phyloP scores from a whole-genome alignment of 2,329 filamentous ascomycete species.

The Fusarium kyushuense region DNA sequence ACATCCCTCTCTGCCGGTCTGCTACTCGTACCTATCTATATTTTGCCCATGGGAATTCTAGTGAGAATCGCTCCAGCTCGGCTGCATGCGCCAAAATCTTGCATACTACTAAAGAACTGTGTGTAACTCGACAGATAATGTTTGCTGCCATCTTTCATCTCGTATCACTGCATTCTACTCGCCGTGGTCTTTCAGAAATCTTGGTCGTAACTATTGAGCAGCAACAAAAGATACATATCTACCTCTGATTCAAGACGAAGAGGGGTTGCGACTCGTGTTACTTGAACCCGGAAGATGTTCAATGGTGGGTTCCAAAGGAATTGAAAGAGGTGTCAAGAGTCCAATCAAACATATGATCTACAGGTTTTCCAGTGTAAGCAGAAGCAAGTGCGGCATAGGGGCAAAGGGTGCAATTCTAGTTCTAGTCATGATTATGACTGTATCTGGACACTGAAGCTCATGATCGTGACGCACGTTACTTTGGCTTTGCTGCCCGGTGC shows the following conservation, averaged over 20 bases:
- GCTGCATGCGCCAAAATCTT: background rate
- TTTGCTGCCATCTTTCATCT: conserved; percentile 5
- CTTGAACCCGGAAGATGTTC: conserved; percentile 16
- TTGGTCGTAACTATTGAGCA: background rate
- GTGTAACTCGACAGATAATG: conserved; percentile 8
- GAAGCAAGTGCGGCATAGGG: background rate
- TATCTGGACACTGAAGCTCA: background rate
- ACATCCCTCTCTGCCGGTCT: background rate
- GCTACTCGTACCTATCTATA: conserved; percentile 4
- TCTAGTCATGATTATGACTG: background rate
- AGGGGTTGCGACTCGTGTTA: conserved; percentile 33
- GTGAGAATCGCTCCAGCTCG: conserved; percentile 10
- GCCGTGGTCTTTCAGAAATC: background rate
- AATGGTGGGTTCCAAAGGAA: conserved; percentile 2
- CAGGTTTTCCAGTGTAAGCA: background rate
- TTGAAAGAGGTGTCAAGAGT: background rate
- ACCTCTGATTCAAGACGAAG: conserved; percentile 9
- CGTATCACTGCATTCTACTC: background rate
- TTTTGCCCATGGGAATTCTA: background rate
- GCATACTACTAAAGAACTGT: background rate
- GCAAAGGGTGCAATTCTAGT: background rate
- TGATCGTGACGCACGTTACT: conserved; percentile 20
- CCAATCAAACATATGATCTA: background rate
- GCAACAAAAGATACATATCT: conserved; percentile 8
- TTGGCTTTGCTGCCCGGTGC: conserved; percentile 21